These are phyloP conservation scores for Cinchona pubescens DNA, from an alignment of 257 asterid species.

Conservation along the genomic window DNA sequence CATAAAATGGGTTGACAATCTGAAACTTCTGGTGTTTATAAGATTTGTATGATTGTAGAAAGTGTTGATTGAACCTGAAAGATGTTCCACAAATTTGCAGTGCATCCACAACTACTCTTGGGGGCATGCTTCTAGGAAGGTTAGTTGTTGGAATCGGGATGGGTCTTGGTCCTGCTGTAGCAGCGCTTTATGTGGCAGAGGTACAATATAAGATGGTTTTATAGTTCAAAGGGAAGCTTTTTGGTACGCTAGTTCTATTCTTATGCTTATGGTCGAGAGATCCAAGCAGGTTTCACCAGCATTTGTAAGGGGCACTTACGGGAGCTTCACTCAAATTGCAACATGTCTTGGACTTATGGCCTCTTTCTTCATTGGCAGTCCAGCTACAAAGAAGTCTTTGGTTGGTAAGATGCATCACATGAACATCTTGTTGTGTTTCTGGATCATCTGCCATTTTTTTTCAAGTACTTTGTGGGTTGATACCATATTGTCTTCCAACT, in stretches of 20 bases:
- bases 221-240: background rate
- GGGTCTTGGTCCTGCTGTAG: constrained; percentile 97
- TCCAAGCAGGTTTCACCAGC: constrained; percentile 80
- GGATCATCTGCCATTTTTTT: background rate
- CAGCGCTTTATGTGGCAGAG: constrained; percentile 92
- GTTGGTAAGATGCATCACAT: constrained; percentile 58
- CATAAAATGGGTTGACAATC: background rate
- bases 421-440: background rate
- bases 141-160: constrained; percentile 82
- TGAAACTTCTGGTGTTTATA: background rate
- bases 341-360: constrained; percentile 81
- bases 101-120: constrained; percentile 70
- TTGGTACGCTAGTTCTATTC: background rate
- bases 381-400: constrained; percentile 62
- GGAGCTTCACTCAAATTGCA: constrained; percentile 88
- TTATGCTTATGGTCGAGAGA: constrained; percentile 25
- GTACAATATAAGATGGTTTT: constrained; percentile 31
- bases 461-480: background rate
- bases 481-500: background rate
- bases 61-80: constrained; percentile 11
- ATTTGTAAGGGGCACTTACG: constrained; percentile 88
- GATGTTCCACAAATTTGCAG: constrained; percentile 34
- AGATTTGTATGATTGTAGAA: constrained; percentile 2
- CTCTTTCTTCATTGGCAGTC: constrained; percentile 72
- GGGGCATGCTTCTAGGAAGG: constrained; percentile 91